phyloP scores from a whole-genome alignment of 2,329 filamentous ascomycete species.

The Monosporascus cannonballus region DNA sequence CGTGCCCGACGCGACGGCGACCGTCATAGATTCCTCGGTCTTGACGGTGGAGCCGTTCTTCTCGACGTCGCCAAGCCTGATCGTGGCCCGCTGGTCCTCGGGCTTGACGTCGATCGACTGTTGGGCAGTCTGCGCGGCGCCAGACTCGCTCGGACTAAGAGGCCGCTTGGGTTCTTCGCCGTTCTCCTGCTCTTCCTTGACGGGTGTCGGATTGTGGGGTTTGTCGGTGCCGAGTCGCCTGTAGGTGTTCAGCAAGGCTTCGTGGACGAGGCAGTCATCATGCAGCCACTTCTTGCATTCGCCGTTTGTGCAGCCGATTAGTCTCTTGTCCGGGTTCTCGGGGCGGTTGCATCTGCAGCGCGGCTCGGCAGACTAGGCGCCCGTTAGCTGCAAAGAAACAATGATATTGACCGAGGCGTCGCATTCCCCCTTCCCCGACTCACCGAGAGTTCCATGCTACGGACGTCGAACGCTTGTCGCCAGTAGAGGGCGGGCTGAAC shows the following conservation, averaged over 20 bases:
- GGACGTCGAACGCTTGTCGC: constrained; percentile 56
- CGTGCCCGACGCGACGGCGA: constrained; percentile 23
- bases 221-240: constrained; percentile 43
- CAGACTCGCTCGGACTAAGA: constrained; percentile 45
- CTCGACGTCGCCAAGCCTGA: constrained; percentile 29
- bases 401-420: not conserved
- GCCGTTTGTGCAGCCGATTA: constrained; percentile 51
- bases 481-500: constrained; percentile 55
- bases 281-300: constrained; percentile 58
- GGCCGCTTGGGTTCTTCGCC: constrained; percentile 35
- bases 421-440: constrained; percentile 19
- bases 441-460: constrained; percentile 53
- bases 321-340: constrained; percentile 54
- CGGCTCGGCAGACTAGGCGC: constrained; percentile 41
- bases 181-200: constrained; percentile 34
- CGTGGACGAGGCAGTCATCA: constrained; percentile 54
- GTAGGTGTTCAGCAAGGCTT: constrained; percentile 44
- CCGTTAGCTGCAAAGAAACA: constrained; percentile 13
- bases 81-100: constrained; percentile 27
- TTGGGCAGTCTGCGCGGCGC: constrained; percentile 40
- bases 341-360: constrained; percentile 55
- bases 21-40: constrained; percentile 29
- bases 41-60: constrained; percentile 16
- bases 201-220: constrained; percentile 36
- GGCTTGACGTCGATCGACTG: constrained; percentile 49